Conservation (phyloP, 1,139 yeast species). For the Geotrichum klebahnii region DNA sequence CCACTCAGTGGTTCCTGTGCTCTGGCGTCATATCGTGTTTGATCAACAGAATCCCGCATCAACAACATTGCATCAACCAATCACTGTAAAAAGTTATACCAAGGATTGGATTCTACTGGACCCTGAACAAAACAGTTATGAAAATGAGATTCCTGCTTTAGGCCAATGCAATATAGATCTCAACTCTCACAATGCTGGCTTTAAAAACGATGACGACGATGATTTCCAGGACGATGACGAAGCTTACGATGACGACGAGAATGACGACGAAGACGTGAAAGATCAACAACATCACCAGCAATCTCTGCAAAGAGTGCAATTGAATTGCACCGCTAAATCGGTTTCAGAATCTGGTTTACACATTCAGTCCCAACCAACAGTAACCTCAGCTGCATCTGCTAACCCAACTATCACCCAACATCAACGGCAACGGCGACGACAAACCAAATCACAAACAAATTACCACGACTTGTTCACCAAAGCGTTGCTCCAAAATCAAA, state of each 20-base stretch:
- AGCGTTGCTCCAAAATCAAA: not conserved
- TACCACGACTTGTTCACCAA: no score
- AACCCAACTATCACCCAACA: no score
- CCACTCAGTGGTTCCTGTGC: not conserved
- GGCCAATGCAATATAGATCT: not conserved
- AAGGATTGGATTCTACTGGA: not conserved
- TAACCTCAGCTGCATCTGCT: no score
- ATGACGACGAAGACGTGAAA: not conserved
- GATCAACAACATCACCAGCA: not conserved
- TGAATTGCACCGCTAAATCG: no score
- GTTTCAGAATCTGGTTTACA: no score
- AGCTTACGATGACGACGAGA: not conserved
- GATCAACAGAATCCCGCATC: not conserved
- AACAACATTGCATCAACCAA: not conserved
- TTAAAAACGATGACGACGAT: not conserved
- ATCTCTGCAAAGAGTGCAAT: no score
- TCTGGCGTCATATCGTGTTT: constrained; percentile 8
- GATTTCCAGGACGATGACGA: not conserved
- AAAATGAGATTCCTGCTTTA: not conserved
- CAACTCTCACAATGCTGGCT: not conserved
- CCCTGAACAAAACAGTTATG: not conserved
- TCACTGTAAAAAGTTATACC: not conserved
- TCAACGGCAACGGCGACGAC: no score
- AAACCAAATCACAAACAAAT: no score
- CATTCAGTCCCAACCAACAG: no score